Conservation (phyloP, 2,329 filamentous ascomycete genomes). For the Colletotrichum siamense region DNA sequence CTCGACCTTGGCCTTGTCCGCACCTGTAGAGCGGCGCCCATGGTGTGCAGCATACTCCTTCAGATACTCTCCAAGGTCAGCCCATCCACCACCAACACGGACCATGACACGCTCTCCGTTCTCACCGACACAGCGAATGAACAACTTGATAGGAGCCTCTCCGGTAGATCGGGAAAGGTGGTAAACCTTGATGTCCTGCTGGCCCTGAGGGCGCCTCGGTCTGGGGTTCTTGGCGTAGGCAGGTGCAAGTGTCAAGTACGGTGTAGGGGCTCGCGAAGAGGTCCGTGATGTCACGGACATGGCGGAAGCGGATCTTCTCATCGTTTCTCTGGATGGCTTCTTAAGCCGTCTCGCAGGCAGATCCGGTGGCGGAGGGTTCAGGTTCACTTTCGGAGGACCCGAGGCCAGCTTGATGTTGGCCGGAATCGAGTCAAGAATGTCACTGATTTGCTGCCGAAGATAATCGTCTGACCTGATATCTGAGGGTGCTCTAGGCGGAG, state of each 20-base stretch:
- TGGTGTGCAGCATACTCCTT: conserved; percentile 94
- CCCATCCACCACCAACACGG: conserved; percentile 97
- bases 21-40: conserved; percentile 67
- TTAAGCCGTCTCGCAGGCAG: conserved; percentile 55
- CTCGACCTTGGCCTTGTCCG: conserved; percentile 59
- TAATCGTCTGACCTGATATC: conserved; percentile 64
- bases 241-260: conserved; percentile 74
- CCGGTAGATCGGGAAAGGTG: conserved; percentile 86
- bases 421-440: conserved; percentile 79
- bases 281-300: conserved; percentile 41
- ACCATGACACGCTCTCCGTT: conserved; percentile 95
- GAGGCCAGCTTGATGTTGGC: conserved; percentile 77
- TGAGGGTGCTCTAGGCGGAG: conserved; percentile 39
- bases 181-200: conserved; percentile 87
- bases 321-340: conserved; percentile 46
- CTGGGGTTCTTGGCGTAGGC: conserved; percentile 55
- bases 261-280: conserved; percentile 62
- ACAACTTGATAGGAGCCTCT: conserved; percentile 90
- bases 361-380: conserved; percentile 66
- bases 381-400: conserved; percentile 49
- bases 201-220: conserved; percentile 53
- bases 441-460: conserved; percentile 80
- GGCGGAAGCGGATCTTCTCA: conserved; percentile 54
- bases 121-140: conserved; percentile 91
- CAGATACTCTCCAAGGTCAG: conserved; percentile 92